Percentiles rank a stretch among this genome's conserved stretches.
phyloP scores from a whole-genome alignment of 2,329 filamentous ascomycete genomes.

The Ascochyta pisi region DNA sequence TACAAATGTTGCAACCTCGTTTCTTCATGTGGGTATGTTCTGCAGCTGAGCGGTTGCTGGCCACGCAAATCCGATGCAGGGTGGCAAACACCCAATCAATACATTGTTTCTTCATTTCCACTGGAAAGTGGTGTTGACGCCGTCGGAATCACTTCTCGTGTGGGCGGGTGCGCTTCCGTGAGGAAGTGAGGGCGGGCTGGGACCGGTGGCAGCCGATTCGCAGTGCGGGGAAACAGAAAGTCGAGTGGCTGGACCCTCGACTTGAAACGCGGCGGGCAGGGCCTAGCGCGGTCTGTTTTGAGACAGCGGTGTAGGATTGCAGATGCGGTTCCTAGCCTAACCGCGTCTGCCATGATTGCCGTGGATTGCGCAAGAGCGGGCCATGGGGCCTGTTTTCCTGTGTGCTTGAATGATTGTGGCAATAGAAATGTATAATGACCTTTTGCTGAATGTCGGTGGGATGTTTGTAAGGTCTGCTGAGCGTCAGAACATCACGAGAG shows the following conservation, averaged over 20 bases:
- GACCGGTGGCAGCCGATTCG: constrained; percentile 16
- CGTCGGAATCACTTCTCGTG: constrained; percentile 16
- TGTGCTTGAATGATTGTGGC: constrained; percentile 1
- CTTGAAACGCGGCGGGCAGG: constrained; percentile 13
- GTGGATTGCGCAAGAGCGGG: constrained; percentile 24
- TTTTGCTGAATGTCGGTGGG: not conserved
- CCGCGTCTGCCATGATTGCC: constrained; percentile 21
- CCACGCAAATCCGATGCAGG: not conserved
- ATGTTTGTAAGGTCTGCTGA: constrained; percentile 15
- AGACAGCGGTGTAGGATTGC: constrained; percentile 22
- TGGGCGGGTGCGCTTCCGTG: constrained; percentile 10
- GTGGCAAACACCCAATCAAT: not conserved
- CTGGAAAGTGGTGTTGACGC: not conserved
- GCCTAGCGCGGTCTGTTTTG: constrained; percentile 16
- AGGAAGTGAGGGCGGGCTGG: constrained; percentile 8
- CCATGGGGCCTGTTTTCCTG: constrained; percentile 7
- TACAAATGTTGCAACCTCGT: not conserved
- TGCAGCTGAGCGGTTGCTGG: not conserved
- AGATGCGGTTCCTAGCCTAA: constrained; percentile 30
- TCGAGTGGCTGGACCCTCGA: constrained; percentile 17
- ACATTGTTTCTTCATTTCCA: not conserved
- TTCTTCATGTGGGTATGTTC: not conserved
- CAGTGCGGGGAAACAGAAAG: constrained; percentile 17
- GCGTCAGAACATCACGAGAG: constrained; percentile 8
- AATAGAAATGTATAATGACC: not conserved